These are phyloP conservation scores for Arctostaphylos glauca DNA, from an alignment of 148 eudicot genomes.

Conservation along the genomic window DNA sequence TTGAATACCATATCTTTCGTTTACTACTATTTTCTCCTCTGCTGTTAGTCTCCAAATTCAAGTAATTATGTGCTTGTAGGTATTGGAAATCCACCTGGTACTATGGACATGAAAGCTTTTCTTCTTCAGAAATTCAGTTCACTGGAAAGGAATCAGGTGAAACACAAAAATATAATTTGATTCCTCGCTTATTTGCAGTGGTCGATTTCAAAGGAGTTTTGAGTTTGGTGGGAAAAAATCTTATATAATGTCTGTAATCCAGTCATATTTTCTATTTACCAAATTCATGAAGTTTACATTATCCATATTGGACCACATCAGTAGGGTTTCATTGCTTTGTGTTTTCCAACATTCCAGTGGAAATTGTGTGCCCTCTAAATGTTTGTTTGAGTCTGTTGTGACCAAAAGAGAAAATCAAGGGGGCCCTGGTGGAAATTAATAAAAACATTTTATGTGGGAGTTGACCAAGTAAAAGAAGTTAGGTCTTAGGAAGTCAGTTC, in stretches of 20 bases:
- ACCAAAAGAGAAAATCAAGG: too few relatives aligned
- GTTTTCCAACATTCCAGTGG: neutral
- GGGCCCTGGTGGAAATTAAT: too few relatives aligned
- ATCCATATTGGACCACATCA: neutral
- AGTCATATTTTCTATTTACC: neutral
- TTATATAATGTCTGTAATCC: neutral
- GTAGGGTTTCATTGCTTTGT: neutral
- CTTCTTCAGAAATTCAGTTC: constrained; percentile 87
- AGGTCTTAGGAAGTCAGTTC: too few relatives aligned
- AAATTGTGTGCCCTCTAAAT: neutral
- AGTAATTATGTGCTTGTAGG: constrained; percentile 39
- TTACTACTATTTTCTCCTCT: neutral
- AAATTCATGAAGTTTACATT: neutral
- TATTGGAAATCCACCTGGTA: constrained; percentile 91
- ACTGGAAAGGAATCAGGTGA: constrained; percentile 65
- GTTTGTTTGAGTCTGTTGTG: neutral
- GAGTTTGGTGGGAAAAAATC: neutral
- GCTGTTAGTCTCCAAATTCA: neutral
- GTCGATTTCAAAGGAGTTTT: neutral
- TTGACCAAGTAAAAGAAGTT: too few relatives aligned
- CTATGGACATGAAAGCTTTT: constrained; percentile 95
- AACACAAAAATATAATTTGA: neutral
- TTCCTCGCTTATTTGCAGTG: neutral
- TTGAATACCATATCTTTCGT: neutral
- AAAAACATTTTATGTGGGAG: too few relatives aligned